Evolutionary conservation across 176 grass and related monocot species (phyloP).

Genomic region (Chloris gayana): DNA sequence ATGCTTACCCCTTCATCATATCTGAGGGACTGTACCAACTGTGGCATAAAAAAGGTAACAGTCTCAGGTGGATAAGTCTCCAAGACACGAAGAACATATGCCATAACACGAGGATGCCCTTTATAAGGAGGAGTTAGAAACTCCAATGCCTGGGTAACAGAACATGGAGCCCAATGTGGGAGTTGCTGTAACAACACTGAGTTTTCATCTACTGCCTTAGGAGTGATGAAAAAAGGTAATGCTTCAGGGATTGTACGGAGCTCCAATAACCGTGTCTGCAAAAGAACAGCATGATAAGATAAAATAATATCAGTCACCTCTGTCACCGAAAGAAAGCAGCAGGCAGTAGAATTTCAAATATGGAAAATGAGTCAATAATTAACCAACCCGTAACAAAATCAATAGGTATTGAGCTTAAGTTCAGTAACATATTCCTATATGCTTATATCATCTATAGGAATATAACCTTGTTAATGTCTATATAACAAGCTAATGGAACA

Average conservation of each 20-base stretch:
- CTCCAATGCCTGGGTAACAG: constrained; percentile 93
- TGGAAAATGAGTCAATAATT: constrained; percentile 18
- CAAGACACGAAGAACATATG: constrained; percentile 94
- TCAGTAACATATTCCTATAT: not conserved
- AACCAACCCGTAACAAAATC: constrained; percentile 23
- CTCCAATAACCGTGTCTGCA: constrained; percentile 76
- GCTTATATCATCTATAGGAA: not conserved
- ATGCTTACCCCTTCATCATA: constrained; percentile 92
- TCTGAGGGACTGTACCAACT: constrained; percentile 96
- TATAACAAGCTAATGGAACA: constrained; percentile 11
- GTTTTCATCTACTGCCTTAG: constrained; percentile 97
- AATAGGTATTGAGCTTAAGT: not conserved
- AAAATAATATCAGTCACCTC: constrained; percentile 25
- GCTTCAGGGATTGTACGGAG: constrained; percentile 93
- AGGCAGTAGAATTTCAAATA: constrained; percentile 23
- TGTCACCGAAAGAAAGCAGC: constrained; percentile 22
- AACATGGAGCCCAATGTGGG: constrained; percentile 95
- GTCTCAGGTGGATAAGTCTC: constrained; percentile 95
- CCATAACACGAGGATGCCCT: constrained; percentile 96
- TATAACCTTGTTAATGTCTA: not conserved
- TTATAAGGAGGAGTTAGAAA: constrained; percentile 97
- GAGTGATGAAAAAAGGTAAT: constrained; percentile 97
- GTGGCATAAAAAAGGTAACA: constrained; percentile 99
- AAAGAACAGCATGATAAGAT: constrained; percentile 22
- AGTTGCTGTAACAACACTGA: constrained; percentile 91